Evolutionary conservation across 805 yeast genomes (phyloP).

Genomic region (Lachancea thermotolerans): DNA sequence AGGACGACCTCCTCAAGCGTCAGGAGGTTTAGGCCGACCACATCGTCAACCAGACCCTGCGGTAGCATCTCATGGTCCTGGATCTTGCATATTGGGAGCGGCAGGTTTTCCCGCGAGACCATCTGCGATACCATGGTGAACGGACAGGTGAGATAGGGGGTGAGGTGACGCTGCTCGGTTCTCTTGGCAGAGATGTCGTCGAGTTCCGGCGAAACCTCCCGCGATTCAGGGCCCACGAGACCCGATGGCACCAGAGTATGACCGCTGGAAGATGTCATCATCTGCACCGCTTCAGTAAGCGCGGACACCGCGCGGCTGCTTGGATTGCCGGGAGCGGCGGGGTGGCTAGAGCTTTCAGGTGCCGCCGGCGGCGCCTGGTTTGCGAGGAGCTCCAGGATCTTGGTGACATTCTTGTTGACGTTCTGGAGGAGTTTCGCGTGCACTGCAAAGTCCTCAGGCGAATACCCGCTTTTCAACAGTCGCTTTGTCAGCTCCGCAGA

Average conservation of each 20-base stretch:
- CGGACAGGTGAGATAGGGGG: constrained; percentile 13
- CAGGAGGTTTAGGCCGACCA: constrained; percentile 46
- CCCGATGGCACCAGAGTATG: constrained; percentile 1
- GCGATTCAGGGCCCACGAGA: not conserved
- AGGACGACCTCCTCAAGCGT: constrained; percentile 41
- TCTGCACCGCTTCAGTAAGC: constrained; percentile 4
- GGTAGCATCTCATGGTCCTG: constrained; percentile 9
- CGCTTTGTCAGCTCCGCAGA: constrained; percentile 13
- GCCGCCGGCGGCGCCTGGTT: not conserved
- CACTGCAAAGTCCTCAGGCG: constrained; percentile 11
- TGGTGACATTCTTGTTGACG: constrained; percentile 13
- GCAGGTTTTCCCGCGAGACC: constrained; percentile 14
- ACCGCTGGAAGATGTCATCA: not conserved
- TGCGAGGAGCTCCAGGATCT: constrained; percentile 10
- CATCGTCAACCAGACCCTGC: constrained; percentile 34
- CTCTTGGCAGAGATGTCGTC: constrained; percentile 3
- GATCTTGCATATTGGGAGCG: constrained; percentile 13
- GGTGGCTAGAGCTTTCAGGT: too few species aligned
- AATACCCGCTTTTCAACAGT: constrained; percentile 15
- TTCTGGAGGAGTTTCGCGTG: constrained; percentile 13
- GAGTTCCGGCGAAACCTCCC: constrained; percentile 5
- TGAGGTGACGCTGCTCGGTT: constrained; percentile 11
- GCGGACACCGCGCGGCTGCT: not conserved
- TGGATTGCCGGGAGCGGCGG: too few species aligned
- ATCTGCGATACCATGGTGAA: constrained; percentile 14